These are phyloP conservation scores for Xylariaceae sp. DNA, from an alignment of 2,329 filamentous ascomycete genomes.

Conservation along the genomic window DNA sequence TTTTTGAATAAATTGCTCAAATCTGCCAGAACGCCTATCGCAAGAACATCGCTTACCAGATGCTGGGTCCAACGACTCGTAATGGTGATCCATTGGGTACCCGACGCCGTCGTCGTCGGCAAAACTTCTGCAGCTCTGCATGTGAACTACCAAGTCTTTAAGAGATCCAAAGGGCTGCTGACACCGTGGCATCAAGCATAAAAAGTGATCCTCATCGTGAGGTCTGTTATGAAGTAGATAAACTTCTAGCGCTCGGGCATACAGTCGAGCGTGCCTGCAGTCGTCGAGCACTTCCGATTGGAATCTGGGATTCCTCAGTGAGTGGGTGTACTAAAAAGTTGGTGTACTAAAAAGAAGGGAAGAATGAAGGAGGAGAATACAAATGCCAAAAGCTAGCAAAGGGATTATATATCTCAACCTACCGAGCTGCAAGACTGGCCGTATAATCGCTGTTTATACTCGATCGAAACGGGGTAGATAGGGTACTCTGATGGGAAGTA, in stretches of 20 bases:
- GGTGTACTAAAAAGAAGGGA: neutral
- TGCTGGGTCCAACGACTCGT: constrained; percentile 1
- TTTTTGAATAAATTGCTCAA: neutral
- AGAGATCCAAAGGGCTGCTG: constrained; percentile 6
- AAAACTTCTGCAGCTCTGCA: constrained; percentile 19
- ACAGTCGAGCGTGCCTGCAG: constrained; percentile 20
- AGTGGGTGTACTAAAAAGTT: neutral
- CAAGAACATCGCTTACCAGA: constrained; percentile 10
- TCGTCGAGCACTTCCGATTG: constrained; percentile 16
- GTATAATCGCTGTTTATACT: too few species aligned
- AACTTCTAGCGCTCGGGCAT: constrained; percentile 9
- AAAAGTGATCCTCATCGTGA: neutral
- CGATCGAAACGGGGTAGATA: too few species aligned
- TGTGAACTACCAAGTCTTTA: constrained; percentile 21
- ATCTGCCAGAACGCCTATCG: constrained; percentile 8
- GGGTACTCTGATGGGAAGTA: too few species aligned
- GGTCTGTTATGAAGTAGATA: constrained; percentile 17
- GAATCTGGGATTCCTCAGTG: constrained; percentile 17
- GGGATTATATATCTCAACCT: too few species aligned
- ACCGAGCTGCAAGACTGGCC: too few species aligned
- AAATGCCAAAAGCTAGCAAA: neutral
- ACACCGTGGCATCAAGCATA: constrained; percentile 20
- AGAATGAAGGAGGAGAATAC: too few species aligned
- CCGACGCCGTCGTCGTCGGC: constrained; percentile 10
- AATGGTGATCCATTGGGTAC: constrained; percentile 14